phyloP scores from a whole-genome alignment of 192 early-diverging fungal genomes.

The Pilobolus umbonatus region DNA sequence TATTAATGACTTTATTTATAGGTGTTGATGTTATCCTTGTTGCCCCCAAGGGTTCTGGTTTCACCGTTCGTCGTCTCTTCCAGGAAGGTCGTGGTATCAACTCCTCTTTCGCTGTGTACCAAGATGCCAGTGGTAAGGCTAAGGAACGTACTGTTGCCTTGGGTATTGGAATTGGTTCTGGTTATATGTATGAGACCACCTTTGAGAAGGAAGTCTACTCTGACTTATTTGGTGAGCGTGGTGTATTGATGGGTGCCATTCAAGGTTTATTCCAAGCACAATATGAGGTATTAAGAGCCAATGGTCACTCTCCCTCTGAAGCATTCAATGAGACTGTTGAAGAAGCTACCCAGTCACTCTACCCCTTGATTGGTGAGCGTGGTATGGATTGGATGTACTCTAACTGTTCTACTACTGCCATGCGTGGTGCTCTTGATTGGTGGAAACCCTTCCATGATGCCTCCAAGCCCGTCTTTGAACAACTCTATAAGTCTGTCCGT shows the following conservation, averaged over 20 bases:
- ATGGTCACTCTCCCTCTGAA: constrained; percentile 93
- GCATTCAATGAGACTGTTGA: constrained; percentile 99
- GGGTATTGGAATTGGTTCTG: constrained; percentile 91
- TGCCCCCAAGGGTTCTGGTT: constrained; percentile 93
- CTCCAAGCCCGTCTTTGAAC: constrained; percentile 90
- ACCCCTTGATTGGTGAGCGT: constrained; percentile 91
- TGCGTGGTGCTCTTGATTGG: constrained; percentile 97
- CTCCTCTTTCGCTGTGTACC: constrained; percentile 92
- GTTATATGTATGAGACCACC: constrained; percentile 96
- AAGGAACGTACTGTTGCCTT: constrained; percentile 88
- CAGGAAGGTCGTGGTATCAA: constrained; percentile 96
- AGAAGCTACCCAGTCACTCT: constrained; percentile 97
- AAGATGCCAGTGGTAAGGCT: constrained; percentile 91
- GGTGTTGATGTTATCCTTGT: constrained; percentile 95
- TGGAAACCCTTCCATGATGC: constrained; percentile 88
- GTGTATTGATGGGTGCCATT: constrained; percentile 97
- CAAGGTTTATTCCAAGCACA: constrained; percentile 95
- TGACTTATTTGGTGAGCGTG: constrained; percentile 95
- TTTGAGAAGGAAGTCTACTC: constrained; percentile 97
- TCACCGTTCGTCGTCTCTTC: constrained; percentile 94
- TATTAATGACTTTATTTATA: background rate
- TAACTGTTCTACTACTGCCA: constrained; percentile 95
- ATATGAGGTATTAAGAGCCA: constrained; percentile 91
- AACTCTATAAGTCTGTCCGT: constrained; percentile 82
- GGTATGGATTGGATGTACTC: constrained; percentile 98